phyloP scores from a whole-genome alignment of 805 yeast genomes.

The Tetrapisispora pingtungensis region DNA sequence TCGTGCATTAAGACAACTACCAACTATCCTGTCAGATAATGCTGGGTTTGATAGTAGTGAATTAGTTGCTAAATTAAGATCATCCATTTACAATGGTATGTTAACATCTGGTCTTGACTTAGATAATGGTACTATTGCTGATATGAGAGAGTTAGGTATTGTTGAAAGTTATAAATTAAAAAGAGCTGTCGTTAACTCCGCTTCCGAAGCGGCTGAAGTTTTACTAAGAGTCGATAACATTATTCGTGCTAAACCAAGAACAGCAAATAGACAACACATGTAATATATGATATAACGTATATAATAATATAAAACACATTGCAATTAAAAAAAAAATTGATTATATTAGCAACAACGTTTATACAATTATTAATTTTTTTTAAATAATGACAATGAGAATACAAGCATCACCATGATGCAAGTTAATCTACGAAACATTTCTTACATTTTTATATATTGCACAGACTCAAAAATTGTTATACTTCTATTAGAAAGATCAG shows the following conservation, averaged over 20 bases:
- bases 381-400: no score
- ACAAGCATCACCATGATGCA: no score
- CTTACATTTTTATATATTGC: no score
- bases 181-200: conserved; percentile 86
- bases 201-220: conserved; percentile 97
- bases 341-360: no score
- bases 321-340: not conserved
- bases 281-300: conserved; percentile 8
- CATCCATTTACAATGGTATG: conserved; percentile 79
- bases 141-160: conserved; percentile 88
- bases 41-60: conserved; percentile 96
- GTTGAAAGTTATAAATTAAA: conserved; percentile 90
- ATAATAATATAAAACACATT: not conserved
- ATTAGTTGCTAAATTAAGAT: conserved; percentile 77
- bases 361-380: no score
- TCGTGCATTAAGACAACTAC: conserved; percentile 85
- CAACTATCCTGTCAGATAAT: conserved; percentile 91
- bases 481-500: no score
- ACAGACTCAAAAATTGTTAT: no score
- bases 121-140: conserved; percentile 74
- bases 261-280: conserved; percentile 69
- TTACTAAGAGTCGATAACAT: conserved; percentile 92
- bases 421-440: no score
- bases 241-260: conserved; percentile 93
- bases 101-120: conserved; percentile 86